Percentiles rank a stretch among this genome's conserved stretches.
Evolutionary conservation across 352 stramenopile genomes (phyloP).

Genomic region (Elongisporangium prolatum): DNA sequence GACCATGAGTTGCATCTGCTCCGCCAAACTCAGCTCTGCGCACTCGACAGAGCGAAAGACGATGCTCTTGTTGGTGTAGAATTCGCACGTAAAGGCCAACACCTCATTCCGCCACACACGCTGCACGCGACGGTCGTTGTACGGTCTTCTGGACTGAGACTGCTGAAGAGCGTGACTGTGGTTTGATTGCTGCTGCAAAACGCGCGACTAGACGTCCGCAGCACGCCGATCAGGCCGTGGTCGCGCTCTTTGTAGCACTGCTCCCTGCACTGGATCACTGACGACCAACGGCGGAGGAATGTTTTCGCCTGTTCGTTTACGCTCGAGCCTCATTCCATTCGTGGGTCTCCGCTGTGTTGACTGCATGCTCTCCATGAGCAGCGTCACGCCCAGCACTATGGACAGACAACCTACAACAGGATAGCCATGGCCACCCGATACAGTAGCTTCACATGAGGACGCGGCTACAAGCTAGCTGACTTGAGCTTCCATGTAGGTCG

Average conservation of each 20-base stretch:
- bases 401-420: not conserved
- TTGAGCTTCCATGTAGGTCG: not conserved
- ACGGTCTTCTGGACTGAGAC: conserved; percentile 38
- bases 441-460: not conserved
- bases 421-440: not conserved
- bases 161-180: no score
- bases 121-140: conserved; percentile 39
- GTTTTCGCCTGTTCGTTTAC: not conserved
- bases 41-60: conserved; percentile 61
- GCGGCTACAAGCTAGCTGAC: not conserved
- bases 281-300: not conserved
- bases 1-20: conserved; percentile 62
- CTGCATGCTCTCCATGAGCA: not conserved
- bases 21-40: conserved; percentile 35
- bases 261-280: not conserved
- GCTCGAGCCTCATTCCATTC: not conserved
- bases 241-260: conserved; percentile 5
- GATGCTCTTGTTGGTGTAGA: conserved; percentile 25
- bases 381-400: not conserved
- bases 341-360: not conserved
- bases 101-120: conserved; percentile 69
- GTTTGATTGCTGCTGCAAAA: not conserved
- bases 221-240: conserved; percentile 3
- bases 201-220: not conserved
- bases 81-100: conserved; percentile 25